Percentiles rank a stretch among this genome's conserved stretches.
These are phyloP conservation scores for Escovopsis weberi DNA, from an alignment of 2,329 filamentous ascomycete species.

Conservation along the genomic window DNA sequence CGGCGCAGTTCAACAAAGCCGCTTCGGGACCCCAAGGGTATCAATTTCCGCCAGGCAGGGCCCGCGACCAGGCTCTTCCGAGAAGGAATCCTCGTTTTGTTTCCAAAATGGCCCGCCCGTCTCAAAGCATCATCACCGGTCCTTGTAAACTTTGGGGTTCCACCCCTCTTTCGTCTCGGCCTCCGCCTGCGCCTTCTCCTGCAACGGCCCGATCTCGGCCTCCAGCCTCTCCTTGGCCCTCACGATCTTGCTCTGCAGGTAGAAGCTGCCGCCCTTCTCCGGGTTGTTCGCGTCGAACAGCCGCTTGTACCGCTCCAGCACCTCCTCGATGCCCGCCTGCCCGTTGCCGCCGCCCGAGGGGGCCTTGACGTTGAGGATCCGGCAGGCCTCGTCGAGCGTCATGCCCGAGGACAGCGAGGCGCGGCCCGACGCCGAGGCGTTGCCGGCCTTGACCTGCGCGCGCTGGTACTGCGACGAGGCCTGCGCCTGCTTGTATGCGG, in stretches of 20 bases:
- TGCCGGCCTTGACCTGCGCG: constrained; percentile 49
- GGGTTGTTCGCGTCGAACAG: constrained; percentile 92
- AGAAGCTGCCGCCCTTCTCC: constrained; percentile 92
- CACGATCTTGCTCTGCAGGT: constrained; percentile 92
- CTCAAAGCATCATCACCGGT: constrained; percentile 36
- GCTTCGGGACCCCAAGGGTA: background rate
- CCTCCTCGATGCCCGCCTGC: constrained; percentile 61
- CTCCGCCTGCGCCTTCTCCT: constrained; percentile 58
- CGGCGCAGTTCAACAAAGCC: background rate
- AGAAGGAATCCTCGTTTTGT: background rate
- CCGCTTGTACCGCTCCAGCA: constrained; percentile 81
- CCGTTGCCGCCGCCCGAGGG: constrained; percentile 34
- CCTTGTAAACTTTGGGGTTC: constrained; percentile 92
- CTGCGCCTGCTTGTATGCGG: constrained; percentile 90
- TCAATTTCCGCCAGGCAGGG: too few species aligned
- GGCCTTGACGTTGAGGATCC: constrained; percentile 90
- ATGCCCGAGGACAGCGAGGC: constrained; percentile 53
- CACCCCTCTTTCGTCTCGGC: constrained; percentile 73
- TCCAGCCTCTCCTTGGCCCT: constrained; percentile 86
- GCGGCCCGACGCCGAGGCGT: constrained; percentile 30
- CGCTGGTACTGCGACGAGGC: constrained; percentile 73
- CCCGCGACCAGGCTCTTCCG: too few species aligned
- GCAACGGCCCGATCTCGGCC: constrained; percentile 60
- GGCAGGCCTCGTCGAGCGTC: constrained; percentile 91
- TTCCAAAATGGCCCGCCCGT: background rate